Evolutionary conservation across 176 grass and related monocot species (phyloP).

Genomic region (Oryza meridionalis): DNA sequence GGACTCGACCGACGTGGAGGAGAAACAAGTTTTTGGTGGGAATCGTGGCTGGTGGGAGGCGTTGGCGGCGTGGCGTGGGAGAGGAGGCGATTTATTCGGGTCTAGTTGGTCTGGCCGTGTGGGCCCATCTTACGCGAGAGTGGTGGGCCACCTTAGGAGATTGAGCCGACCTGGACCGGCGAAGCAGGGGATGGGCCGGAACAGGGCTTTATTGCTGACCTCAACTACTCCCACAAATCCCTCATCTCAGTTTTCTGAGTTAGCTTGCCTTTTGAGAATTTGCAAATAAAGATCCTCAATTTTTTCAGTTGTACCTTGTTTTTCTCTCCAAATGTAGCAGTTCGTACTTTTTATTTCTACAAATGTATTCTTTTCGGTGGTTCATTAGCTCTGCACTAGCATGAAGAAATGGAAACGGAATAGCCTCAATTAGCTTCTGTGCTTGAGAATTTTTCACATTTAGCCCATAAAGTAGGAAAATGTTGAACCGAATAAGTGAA

Average conservation of each 20-base stretch:
- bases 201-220: not conserved
- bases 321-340: not conserved
- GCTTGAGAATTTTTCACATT: not conserved
- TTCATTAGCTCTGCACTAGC: not conserved
- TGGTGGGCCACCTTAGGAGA: conserved; percentile 2
- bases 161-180: conserved; percentile 7
- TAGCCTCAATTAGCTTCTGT: not conserved
- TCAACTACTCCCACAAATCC: not conserved
- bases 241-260: not conserved
- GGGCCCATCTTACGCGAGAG: conserved; percentile 19
- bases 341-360: too few relatives aligned
- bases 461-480: not conserved
- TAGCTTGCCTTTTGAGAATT: not conserved
- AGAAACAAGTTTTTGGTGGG: conserved; percentile 11
- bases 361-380: not conserved
- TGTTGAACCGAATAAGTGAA: not conserved
- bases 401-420: not conserved
- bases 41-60: not conserved
- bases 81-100: not conserved
- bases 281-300: not conserved
- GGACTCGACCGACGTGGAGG: too few relatives aligned
- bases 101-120: not conserved
- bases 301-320: not conserved
- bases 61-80: not conserved
- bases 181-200: conserved; percentile 22